Evolutionary conservation across 768 basidiomycete species (phyloP).

Genomic region (Xerocomus spinulosus): DNA sequence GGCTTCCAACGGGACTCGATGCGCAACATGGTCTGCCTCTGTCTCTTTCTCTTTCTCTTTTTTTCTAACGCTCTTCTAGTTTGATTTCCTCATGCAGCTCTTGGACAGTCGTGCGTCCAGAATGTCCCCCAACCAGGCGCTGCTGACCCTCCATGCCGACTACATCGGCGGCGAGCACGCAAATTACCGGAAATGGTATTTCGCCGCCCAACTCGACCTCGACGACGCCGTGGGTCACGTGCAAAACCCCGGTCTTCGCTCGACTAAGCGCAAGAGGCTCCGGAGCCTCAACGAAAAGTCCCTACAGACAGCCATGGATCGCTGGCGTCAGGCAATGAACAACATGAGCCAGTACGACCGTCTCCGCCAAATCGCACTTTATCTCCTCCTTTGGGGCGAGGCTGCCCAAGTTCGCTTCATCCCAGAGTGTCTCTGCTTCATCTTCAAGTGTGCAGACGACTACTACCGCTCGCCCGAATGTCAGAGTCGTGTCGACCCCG

Average conservation of each 20-base stretch:
- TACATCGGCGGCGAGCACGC: constrained; percentile 98
- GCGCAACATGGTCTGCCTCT: constrained; percentile 80
- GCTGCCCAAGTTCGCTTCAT: constrained; percentile 95
- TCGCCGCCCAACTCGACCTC: constrained; percentile 96
- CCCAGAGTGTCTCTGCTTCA: constrained; percentile 96
- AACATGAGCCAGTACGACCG: constrained; percentile 99
- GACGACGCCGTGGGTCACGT: constrained; percentile 93
- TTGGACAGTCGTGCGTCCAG: constrained; percentile 95
- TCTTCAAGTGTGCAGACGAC: constrained; percentile 99
- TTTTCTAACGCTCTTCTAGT: constrained; percentile 39
- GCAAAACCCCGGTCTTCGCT: constrained; percentile 90
- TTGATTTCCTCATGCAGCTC: constrained; percentile 97
- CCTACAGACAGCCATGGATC: constrained; percentile 77
- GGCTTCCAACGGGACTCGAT: constrained; percentile 95
- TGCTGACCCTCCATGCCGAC: constrained; percentile 94
- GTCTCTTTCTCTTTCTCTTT: constrained; percentile 6
- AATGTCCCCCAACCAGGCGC: constrained; percentile 94
- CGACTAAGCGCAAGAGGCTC: constrained; percentile 56
- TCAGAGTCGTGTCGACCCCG: constrained; percentile 85
- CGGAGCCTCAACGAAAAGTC: constrained; percentile 57
- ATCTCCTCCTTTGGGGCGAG: constrained; percentile 96
- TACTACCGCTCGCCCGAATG: constrained; percentile 99
- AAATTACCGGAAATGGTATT: constrained; percentile 99
- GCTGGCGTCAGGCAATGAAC: constrained; percentile 98
- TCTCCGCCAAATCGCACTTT: constrained; percentile 92